Percentiles rank a stretch among this genome's conserved stretches.
phyloP scores from a whole-genome alignment of 352 stramenopile genomes.

The Elongisporangium senticosum region DNA sequence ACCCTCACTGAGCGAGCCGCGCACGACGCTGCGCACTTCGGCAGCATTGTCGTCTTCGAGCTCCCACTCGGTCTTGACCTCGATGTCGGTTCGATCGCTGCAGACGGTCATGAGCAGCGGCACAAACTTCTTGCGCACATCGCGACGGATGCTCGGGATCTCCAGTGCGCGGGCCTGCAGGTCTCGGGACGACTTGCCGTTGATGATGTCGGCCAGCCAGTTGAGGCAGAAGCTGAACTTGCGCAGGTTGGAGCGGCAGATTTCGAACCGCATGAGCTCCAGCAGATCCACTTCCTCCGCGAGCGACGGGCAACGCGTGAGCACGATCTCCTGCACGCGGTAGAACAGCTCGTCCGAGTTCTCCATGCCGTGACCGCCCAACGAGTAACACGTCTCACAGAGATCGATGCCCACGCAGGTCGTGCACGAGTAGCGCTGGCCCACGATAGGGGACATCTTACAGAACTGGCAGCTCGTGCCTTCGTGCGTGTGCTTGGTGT shows the following conservation, averaged over 20 bases:
- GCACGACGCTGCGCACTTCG: conserved; percentile 54
- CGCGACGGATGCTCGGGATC: conserved; percentile 70
- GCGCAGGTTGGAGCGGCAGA: conserved; percentile 79
- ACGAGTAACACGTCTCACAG: conserved; percentile 76
- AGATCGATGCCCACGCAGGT: conserved; percentile 82
- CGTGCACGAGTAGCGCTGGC: conserved; percentile 61
- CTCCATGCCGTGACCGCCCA: conserved; percentile 76
- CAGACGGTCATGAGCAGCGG: conserved; percentile 70
- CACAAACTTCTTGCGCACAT: conserved; percentile 79
- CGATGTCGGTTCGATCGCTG: conserved; percentile 73
- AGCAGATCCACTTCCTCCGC: conserved; percentile 61
- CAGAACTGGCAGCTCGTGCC: conserved; percentile 79
- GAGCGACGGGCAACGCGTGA: conserved; percentile 57
- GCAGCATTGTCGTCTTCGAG: conserved; percentile 69
- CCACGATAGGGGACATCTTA: conserved; percentile 71
- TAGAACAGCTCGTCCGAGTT: conserved; percentile 85
- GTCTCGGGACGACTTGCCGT: conserved; percentile 67
- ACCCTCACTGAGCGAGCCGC: conserved; percentile 50
- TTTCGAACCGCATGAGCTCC: conserved; percentile 82
- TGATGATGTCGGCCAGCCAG: conserved; percentile 79
- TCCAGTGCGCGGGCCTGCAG: conserved; percentile 71
- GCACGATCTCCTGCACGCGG: conserved; percentile 70
- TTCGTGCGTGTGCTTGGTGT: conserved; percentile 66
- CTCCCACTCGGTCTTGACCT: conserved; percentile 85
- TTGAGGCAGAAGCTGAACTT: conserved; percentile 85